Conservation (phyloP, 2,329 filamentous ascomycete genomes). For the Herpotrichia juniperi region DNA sequence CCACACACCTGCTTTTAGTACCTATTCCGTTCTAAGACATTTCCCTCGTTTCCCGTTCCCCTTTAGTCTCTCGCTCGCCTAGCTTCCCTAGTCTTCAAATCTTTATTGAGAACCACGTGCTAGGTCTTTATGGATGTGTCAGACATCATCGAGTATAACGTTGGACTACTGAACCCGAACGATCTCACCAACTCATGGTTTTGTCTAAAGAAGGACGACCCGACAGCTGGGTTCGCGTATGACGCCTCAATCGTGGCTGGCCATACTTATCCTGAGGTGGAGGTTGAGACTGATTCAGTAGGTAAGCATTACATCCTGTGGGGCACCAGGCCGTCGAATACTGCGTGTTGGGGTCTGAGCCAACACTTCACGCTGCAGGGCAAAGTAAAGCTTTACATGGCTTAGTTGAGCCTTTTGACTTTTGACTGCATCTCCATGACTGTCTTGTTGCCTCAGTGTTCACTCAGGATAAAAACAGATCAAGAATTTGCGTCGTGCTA, state of each 20-base stretch:
- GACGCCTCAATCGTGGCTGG: constrained; percentile 74
- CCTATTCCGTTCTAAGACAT: constrained; percentile 7
- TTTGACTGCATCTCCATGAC: no score
- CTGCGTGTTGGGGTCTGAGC: not conserved
- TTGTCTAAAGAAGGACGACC: constrained; percentile 73
- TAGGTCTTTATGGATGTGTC: constrained; percentile 79
- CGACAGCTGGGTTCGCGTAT: constrained; percentile 79
- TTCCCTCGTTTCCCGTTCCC: constrained; percentile 2
- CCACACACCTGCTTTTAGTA: constrained; percentile 6
- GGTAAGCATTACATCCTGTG: constrained; percentile 24
- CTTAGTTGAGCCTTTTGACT: no score
- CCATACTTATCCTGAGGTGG: constrained; percentile 58
- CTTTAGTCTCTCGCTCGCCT: constrained; percentile 1
- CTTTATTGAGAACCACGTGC: constrained; percentile 10
- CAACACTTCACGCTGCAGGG: not conserved
- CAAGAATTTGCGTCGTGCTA: no score
- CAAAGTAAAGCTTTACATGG: no score
- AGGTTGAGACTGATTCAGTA: constrained; percentile 13
- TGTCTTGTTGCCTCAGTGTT: no score
- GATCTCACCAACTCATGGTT: constrained; percentile 77
- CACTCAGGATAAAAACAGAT: no score
- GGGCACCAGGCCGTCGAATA: not conserved
- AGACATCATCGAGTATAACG: constrained; percentile 84
- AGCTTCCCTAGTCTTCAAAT: no score
- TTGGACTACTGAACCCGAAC: constrained; percentile 70